Evolutionary conservation across 1,284 basidiomycete species (phyloP).

Genomic region (Mycena sp.): DNA sequence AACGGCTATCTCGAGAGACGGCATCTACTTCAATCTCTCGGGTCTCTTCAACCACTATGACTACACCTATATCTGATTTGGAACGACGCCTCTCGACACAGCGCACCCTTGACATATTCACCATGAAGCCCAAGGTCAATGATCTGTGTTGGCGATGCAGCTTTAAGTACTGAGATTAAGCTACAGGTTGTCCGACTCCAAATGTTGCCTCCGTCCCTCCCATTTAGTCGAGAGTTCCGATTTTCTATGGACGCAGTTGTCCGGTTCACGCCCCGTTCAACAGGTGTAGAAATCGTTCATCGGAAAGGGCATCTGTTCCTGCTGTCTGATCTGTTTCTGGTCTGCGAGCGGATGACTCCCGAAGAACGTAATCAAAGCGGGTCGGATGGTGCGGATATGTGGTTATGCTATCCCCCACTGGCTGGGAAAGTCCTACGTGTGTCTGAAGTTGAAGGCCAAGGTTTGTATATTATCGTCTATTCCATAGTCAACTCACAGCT

Average conservation of each 20-base stretch:
- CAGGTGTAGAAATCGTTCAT: conserved; percentile 79
- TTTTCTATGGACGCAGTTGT: conserved; percentile 81
- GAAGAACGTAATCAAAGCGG: conserved; percentile 64
- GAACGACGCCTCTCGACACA: conserved; percentile 85
- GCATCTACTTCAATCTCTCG: conserved; percentile 62
- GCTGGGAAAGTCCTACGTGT: conserved; percentile 92
- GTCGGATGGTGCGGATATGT: conserved; percentile 83
- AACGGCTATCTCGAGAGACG: conserved; percentile 68
- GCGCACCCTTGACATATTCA: conserved; percentile 92
- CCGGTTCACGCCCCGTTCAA: conserved; percentile 82
- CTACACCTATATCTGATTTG: conserved; percentile 76
- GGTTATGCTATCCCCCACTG: conserved; percentile 94
- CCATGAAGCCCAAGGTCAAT: conserved; percentile 90
- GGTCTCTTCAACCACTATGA: conserved; percentile 57
- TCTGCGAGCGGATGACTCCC: conserved; percentile 84
- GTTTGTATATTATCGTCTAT: conserved; percentile 44
- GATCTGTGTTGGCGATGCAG: conserved; percentile 27
- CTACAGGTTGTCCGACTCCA: conserved; percentile 88
- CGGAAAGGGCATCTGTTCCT: conserved; percentile 87
- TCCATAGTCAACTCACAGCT: conserved; percentile 1
- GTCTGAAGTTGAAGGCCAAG: conserved; percentile 67
- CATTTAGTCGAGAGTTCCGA: conserved; percentile 85
- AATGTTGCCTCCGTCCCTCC: conserved; percentile 84
- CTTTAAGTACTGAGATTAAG: neutral
- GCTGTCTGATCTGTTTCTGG: conserved; percentile 91